Percentiles rank a stretch among this genome's conserved stretches.
Conservation (phyloP, 2,329 filamentous ascomycete genomes). For the Xylariaceae sp. region DNA sequence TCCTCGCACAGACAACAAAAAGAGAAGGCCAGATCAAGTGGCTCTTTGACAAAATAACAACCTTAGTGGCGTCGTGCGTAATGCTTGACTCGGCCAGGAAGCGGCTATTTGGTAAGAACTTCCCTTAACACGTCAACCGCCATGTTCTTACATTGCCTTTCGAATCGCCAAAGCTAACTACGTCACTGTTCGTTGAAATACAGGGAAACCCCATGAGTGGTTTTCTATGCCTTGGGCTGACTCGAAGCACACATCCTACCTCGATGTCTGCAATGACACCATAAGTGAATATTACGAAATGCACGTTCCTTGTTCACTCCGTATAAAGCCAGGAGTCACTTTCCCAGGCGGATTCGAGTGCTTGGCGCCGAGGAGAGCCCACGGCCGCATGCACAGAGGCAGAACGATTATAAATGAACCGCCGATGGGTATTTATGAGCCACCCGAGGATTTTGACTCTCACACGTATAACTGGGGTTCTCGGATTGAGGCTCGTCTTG, state of each 20-base stretch:
- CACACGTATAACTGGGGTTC: neutral
- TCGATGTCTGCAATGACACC: neutral
- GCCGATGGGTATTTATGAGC: too few species aligned
- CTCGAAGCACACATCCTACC: neutral
- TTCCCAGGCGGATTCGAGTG: neutral
- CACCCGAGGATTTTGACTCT: too few species aligned
- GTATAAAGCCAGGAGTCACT: neutral
- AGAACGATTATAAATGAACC: too few species aligned
- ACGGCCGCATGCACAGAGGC: neutral
- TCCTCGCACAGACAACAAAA: neutral
- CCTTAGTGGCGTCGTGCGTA: neutral
- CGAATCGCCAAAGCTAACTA: too few species aligned
- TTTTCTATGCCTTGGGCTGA: neutral
- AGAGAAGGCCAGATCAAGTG: neutral
- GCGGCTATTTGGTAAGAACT: neutral
- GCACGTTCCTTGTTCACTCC: neutral
- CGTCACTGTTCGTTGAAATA: too few species aligned
- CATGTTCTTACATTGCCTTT: too few species aligned
- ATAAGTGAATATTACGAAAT: slow-evolving; percentile 1
- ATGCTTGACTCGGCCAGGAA: slow-evolving; percentile 1
- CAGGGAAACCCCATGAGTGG: neutral
- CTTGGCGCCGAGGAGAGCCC: neutral
- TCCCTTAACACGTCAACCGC: too few species aligned
- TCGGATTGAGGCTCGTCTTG: neutral
- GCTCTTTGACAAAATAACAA: neutral